phyloP scores from a whole-genome alignment of 2,329 filamentous ascomycete species.

The Talaromyces albobiverticillius region DNA sequence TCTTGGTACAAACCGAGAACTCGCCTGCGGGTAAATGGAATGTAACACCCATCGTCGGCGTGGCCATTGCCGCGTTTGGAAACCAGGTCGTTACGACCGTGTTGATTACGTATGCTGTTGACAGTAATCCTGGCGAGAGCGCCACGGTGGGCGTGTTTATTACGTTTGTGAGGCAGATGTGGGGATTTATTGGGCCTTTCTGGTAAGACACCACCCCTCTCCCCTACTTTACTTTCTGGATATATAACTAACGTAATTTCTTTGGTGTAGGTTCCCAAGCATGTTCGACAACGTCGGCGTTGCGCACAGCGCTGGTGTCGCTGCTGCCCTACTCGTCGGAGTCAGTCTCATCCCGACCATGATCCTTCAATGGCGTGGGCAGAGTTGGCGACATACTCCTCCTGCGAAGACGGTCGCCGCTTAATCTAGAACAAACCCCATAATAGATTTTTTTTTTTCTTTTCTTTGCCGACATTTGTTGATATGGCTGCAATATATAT shows the following conservation, averaged over 20 bases:
- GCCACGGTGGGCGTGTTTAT: slow-evolving; percentile 15
- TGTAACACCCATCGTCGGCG: slow-evolving; percentile 55
- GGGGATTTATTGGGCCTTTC: slow-evolving; percentile 37
- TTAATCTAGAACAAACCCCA: no score
- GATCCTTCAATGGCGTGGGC: neutral
- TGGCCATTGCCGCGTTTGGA: slow-evolving; percentile 52
- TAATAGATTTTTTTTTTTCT: no score
- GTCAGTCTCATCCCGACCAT: slow-evolving; percentile 22
- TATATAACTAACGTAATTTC: neutral
- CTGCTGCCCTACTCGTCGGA: slow-evolving; percentile 27
- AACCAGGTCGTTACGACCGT: slow-evolving; percentile 64
- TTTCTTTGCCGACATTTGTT: no score
- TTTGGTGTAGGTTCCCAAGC: slow-evolving; percentile 26
- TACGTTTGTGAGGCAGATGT: slow-evolving; percentile 19
- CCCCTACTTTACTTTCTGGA: slow-evolving; percentile 41
- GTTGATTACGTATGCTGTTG: slow-evolving; percentile 49
- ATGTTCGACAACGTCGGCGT: slow-evolving; percentile 35
- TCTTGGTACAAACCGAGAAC: slow-evolving; percentile 52
- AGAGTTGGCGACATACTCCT: neutral
- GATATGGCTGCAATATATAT: no score
- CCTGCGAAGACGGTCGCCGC: neutral
- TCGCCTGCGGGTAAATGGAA: slow-evolving; percentile 49
- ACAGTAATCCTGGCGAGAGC: slow-evolving; percentile 30
- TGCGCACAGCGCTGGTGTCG: slow-evolving; percentile 27
- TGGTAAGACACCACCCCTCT: slow-evolving; percentile 52